phyloP scores from a whole-genome alignment of 2,329 filamentous ascomycete species.

The Apiospora sp. region DNA sequence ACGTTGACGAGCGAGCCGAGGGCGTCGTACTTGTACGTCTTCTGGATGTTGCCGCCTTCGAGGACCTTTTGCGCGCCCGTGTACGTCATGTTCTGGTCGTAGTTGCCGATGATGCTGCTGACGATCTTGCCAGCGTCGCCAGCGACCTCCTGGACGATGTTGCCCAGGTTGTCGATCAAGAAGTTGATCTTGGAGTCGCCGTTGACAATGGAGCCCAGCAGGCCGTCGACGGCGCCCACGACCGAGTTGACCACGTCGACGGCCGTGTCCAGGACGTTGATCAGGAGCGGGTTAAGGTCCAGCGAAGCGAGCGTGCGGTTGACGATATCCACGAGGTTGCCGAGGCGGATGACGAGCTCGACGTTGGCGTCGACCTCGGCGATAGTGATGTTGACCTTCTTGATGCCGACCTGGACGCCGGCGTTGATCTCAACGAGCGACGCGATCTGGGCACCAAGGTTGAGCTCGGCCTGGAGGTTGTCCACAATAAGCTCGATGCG shows the following conservation, averaged over 20 bases:
- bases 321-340: constrained; percentile 67
- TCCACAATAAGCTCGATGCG: constrained; percentile 68
- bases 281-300: constrained; percentile 68
- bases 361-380: constrained; percentile 65
- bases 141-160: constrained; percentile 67
- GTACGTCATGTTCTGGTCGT: constrained; percentile 64
- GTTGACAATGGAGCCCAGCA: constrained; percentile 66
- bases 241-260: constrained; percentile 60
- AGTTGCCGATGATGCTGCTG: constrained; percentile 65
- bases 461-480: constrained; percentile 64
- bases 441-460: constrained; percentile 67
- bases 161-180: constrained; percentile 67
- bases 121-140: constrained; percentile 53
- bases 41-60: constrained; percentile 48
- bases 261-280: constrained; percentile 62
- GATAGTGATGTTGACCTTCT: constrained; percentile 67
- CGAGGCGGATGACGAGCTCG: constrained; percentile 66
- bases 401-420: constrained; percentile 58
- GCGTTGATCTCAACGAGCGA: constrained; percentile 63
- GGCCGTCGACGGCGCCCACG: constrained; percentile 64
- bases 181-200: constrained; percentile 62
- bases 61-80: constrained; percentile 47
- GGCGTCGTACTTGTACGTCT: constrained; percentile 55
- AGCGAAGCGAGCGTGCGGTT: constrained; percentile 66
- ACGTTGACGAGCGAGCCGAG: constrained; percentile 58